These are phyloP conservation scores for Alternaria ethzedia DNA, from an alignment of 2,329 filamentous ascomycete genomes.

Conservation along the genomic window DNA sequence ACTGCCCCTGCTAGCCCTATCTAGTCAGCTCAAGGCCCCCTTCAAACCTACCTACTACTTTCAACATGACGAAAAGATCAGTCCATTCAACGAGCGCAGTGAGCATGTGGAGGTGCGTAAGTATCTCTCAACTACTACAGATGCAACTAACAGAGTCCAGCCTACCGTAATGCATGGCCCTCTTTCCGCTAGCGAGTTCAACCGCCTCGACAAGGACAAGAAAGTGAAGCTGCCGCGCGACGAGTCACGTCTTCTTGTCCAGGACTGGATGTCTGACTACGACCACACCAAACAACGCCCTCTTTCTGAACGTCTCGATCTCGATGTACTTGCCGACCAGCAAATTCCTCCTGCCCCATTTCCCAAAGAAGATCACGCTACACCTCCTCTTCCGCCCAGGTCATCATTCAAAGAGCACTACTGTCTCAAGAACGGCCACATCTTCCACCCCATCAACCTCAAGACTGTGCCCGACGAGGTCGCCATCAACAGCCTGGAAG, in stretches of 20 bases:
- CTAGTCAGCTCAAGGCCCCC: not conserved
- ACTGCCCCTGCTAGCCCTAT: not conserved
- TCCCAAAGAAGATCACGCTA: conserved; percentile 16
- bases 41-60: not conserved
- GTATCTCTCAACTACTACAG: not conserved
- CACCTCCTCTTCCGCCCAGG: conserved; percentile 1
- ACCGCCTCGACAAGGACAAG: conserved; percentile 6
- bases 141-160: not conserved
- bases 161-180: not conserved
- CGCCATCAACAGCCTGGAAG: conserved; percentile 23
- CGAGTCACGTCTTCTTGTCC: conserved; percentile 16
- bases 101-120: conserved; percentile 6
- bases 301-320: conserved; percentile 22
- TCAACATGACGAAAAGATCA: conserved; percentile 2
- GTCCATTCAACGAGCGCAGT: conserved; percentile 2
- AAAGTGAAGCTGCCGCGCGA: conserved; percentile 16
- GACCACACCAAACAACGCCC: conserved; percentile 23
- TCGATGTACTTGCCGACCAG: conserved; percentile 27
- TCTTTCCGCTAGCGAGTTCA: not conserved
- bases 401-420: conserved; percentile 20
- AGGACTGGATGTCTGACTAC: conserved; percentile 27
- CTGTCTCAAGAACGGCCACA: conserved; percentile 29
- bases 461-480: conserved; percentile 20
- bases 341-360: conserved; percentile 27
- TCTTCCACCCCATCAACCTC: conserved; percentile 26